Base-by-base conservation (phyloP, 768 basidiomycete genomes). In the Leccinum variicolor region DNA sequence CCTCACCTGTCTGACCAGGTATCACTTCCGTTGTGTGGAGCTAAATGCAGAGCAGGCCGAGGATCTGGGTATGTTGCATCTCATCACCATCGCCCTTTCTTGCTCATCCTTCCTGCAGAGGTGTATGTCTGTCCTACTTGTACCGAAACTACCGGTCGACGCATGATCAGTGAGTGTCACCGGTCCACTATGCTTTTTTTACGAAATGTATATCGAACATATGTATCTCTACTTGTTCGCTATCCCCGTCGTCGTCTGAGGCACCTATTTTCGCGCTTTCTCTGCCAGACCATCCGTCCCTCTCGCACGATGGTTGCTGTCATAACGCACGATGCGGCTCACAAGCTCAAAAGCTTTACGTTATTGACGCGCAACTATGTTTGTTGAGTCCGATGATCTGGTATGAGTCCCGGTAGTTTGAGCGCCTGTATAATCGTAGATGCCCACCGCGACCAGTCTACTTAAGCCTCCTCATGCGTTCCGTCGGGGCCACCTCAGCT, bases 11-110 rank as follows among this genome's bases (percentile, higher is more conserved):
- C 26, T 33, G 10, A 52, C n/a, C 53, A 94, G 92, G 92, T 92
- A 84, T 72, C 92, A 94, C 71, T 93, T 93, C 64, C 72, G 74
- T n/a, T 94, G 92, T 73, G 79, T 92, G 10, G 74, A 81, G 57
- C 70, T 93, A 50, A 77, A 70, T 56, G 81, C 83, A 62, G 74
- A 78, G 52, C 80, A 86, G 62, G 91, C 91, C 9, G 85, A 85
- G 66, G 86, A 90, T 69, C 88, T 94, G 70, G 82, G 90, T 91
- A 71, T 78, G 90, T 82, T 56, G 29, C 48, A 15, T 52, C 50
- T 57, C 57, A 50, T 52, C 45, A n/a, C 5, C 36, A 15, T 28
- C 6, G 9, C 53, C 19, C 52, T 9, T 50, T 54, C 33, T 53
- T 61, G 33, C 64, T 69, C 31, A 69, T 61, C 49, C 31, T 59